Evolutionary conservation across 2,329 filamentous ascomycete species (phyloP).

Genomic region (Ceratocystis papillata): DNA sequence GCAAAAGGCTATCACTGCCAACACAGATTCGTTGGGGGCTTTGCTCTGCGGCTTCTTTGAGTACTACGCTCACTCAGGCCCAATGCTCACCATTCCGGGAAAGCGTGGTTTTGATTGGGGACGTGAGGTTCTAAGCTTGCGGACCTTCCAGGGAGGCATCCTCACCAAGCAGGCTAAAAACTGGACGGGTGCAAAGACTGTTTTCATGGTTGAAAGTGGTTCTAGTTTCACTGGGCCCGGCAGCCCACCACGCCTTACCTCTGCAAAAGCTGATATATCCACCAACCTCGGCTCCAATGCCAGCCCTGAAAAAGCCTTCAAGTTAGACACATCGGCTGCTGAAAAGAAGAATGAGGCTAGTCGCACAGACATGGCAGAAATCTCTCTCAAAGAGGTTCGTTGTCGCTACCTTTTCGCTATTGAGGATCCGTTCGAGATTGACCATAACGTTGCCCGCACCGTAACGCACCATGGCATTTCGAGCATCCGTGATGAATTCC

Average conservation of each 20-base stretch:
- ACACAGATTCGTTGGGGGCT: slow-evolving; percentile 56
- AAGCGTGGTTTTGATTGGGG: slow-evolving; percentile 66
- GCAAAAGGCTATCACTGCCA: slow-evolving; percentile 51
- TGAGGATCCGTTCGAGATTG: slow-evolving; percentile 80
- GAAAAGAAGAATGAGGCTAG: slow-evolving; percentile 25
- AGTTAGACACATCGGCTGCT: background rate
- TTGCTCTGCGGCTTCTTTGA: slow-evolving; percentile 78
- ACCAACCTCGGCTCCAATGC: slow-evolving; percentile 18
- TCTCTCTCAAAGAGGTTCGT: slow-evolving; percentile 55
- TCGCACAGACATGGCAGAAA: slow-evolving; percentile 28
- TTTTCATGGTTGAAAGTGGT: slow-evolving; percentile 28
- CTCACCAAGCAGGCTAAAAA: slow-evolving; percentile 66
- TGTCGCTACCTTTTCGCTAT: slow-evolving; percentile 79
- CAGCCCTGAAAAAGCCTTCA: slow-evolving; percentile 17
- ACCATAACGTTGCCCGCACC: slow-evolving; percentile 80
- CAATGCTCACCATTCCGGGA: slow-evolving; percentile 40
- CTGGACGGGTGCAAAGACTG: slow-evolving; percentile 74
- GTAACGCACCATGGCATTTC: slow-evolving; percentile 76
- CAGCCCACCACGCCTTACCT: background rate
- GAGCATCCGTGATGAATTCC: slow-evolving; percentile 72
- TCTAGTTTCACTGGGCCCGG: slow-evolving; percentile 5
- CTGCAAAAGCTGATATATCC: background rate
- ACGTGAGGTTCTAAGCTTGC: slow-evolving; percentile 65
- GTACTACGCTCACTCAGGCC: slow-evolving; percentile 59
- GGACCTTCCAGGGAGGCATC: slow-evolving; percentile 54